Evolutionary conservation across 495 filamentous ascomycete genomes (phyloP), one percentile per base, ranked within the genome.

Genomic region (Evernia prunastri): DNA sequence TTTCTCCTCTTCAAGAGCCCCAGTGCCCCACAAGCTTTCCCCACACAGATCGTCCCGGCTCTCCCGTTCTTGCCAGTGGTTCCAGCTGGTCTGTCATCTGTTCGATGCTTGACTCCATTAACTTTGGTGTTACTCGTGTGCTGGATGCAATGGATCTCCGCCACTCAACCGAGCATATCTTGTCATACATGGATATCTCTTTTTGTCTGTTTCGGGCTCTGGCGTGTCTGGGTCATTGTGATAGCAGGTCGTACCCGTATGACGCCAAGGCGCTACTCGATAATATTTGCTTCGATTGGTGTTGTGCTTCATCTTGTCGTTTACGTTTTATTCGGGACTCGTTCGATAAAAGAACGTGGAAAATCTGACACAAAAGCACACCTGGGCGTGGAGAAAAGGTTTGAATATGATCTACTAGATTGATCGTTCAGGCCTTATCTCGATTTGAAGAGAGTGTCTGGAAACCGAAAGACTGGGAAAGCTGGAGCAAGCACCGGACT

Each of bases 31-130:
- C 23, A 49, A 49, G 42, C 42, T 45, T 49, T 12, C 43, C 43
- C 43, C 43, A 47, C 43, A 47, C 43, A 47, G 43, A 47, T 47
- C 45, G 45, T 49, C 23, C 45, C 43, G 43, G 18, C 45, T n/a
- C 10, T 25, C 45, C 45, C 45, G 45, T 23, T 23, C 7, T 4
- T 49, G 45, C 10, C 23, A 10, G 3, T 25, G 45, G 7, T 49
- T 23, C 12, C 5, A 25, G 45, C 13, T 15, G 39, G 42, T 45
- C 20, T 23, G 0, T 7, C 42, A 45, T 45, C 20, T 45, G 9
- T 45, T 45, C 20, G 42, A 45, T 9, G 42, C 42, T 49, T 49
- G n/a, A 10, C n/a, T 27, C n/a, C 5, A 23, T n/a, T 11, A 39
- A 12, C 10, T 1, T 49, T 23, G n/a, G 10, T 49, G 45, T 49